Evolutionary conservation across 2,329 filamentous ascomycete genomes (phyloP).

Genomic region (Aspergillus sp.): DNA sequence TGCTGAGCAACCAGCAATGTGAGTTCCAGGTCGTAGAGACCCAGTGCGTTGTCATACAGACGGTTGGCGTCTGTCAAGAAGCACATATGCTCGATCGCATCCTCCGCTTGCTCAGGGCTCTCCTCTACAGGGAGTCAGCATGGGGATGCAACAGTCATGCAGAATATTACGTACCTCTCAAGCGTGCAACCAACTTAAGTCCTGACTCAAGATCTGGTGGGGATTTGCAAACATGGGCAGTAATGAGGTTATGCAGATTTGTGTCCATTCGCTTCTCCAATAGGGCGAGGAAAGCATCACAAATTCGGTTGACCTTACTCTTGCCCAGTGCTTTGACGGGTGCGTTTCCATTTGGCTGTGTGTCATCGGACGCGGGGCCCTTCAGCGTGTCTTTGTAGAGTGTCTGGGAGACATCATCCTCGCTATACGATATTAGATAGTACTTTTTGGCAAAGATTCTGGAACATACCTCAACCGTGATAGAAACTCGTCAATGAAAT

Average conservation of each 20-base stretch:
- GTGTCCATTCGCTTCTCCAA: constrained; percentile 61
- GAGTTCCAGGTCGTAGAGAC: constrained; percentile 87
- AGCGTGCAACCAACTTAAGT: constrained; percentile 70
- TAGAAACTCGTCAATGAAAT: constrained; percentile 86
- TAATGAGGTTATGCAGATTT: constrained; percentile 87
- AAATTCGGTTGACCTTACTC: constrained; percentile 81
- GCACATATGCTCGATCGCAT: constrained; percentile 93
- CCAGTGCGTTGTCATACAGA: constrained; percentile 85
- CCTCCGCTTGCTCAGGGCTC: constrained; percentile 71
- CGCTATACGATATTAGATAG: constrained; percentile 44
- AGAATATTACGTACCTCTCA: constrained; percentile 49
- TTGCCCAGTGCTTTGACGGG: constrained; percentile 1
- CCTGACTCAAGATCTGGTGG: constrained; percentile 89
- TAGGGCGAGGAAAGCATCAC: constrained; percentile 73
- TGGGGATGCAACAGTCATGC: not conserved
- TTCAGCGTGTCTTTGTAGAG: constrained; percentile 87
- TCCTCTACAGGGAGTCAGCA: constrained; percentile 44
- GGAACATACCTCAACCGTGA: constrained; percentile 70
- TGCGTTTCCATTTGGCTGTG: constrained; percentile 24
- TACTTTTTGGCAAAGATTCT: not conserved
- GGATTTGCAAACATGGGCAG: constrained; percentile 87
- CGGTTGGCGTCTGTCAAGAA: constrained; percentile 93
- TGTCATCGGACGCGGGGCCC: constrained; percentile 28
- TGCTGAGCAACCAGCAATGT: constrained; percentile 90
- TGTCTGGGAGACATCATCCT: constrained; percentile 89